Conservation (phyloP, 129 eudicot species). For the Ambrosia trifida region DNA sequence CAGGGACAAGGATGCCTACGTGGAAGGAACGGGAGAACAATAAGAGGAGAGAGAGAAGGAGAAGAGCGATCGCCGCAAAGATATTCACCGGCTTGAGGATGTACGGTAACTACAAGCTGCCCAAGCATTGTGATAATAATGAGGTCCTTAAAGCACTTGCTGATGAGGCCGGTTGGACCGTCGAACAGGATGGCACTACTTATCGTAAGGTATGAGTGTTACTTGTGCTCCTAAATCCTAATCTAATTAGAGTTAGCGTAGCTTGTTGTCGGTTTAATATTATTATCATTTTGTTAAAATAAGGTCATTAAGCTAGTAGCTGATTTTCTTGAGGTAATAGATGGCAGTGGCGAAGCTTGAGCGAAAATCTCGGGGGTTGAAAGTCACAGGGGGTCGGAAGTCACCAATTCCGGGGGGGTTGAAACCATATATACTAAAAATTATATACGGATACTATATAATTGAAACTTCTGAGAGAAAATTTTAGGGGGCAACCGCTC, state of each 20-base stretch:
- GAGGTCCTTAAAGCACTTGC: slow-evolving; percentile 88
- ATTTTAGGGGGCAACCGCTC: no score
- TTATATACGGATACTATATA: no score
- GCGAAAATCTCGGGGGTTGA: no score
- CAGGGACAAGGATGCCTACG: slow-evolving; percentile 70
- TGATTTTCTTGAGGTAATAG: no score
- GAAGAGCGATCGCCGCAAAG: slow-evolving; percentile 79
- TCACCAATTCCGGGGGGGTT: no score
- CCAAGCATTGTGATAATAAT: slow-evolving; percentile 80
- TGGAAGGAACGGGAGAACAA: slow-evolving; percentile 91
- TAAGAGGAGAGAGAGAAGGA: slow-evolving; percentile 74
- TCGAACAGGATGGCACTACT: slow-evolving; percentile 83
- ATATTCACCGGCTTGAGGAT: slow-evolving; percentile 71
- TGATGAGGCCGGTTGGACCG: slow-evolving; percentile 83
- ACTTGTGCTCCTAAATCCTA: background rate
- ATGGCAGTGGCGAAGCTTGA: no score
- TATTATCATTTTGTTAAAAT: no score
- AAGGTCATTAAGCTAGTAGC: no score
- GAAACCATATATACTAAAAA: no score
- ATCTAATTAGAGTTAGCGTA: background rate
- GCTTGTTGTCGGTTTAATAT: no score
- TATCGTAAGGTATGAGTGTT: slow-evolving; percentile 61
- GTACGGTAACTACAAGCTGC: slow-evolving; percentile 70
- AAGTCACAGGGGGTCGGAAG: no score
- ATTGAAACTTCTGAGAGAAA: no score